Evolutionary conservation across 1,284 basidiomycete genomes (phyloP), one percentile per base, ranked within the genome.

Genomic region (Singerocomus inundabilis): DNA sequence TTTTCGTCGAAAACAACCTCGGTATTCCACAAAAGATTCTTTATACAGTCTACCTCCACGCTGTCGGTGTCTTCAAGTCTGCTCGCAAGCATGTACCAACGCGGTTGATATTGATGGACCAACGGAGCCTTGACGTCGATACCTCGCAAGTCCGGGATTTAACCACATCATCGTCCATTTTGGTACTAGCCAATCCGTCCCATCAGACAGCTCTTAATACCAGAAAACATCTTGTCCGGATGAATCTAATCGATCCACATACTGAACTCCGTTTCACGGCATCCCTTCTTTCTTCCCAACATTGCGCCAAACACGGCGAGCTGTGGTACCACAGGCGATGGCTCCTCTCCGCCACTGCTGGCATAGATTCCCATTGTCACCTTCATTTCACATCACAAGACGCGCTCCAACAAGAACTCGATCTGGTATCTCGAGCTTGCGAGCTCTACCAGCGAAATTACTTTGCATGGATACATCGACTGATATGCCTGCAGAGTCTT

Each of bases 241-340:
- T 51, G 5, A 68, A 67, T 4, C 11, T 55, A 7, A 60, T 79
- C 10, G 62, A 74, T 31, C 59, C 71, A 6, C 44, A 61, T 8
- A 52, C 63, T 41, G 85, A 88, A 55, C 70, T 88, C 18, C 51
- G 53, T 26, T 75, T 82, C 54, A 71, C 64, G 2, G 68, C 70
- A 30, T 69, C 76, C 24, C 67, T 85, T 24, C 65, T 84, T 33
- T 70, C 74, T n/a, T 72, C 75, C 32, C 73, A 70, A 6, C 76
- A 81, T 28, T 77, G 72, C 55, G 73, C 78, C 33, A 88, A 86
- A 66, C 76, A 84, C 57, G 81, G 81, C 0, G 73, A 80, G 28
- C 57, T 86, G 15, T 88, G 85, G 85, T 73, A 80, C 56, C 81
- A 88, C 62, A 74, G 85, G 26, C 75, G 79, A 55, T 85, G 84